Evolutionary conservation across 2,329 filamentous ascomycete species (phyloP).

Genomic region (Fusarium xylarioides): DNA sequence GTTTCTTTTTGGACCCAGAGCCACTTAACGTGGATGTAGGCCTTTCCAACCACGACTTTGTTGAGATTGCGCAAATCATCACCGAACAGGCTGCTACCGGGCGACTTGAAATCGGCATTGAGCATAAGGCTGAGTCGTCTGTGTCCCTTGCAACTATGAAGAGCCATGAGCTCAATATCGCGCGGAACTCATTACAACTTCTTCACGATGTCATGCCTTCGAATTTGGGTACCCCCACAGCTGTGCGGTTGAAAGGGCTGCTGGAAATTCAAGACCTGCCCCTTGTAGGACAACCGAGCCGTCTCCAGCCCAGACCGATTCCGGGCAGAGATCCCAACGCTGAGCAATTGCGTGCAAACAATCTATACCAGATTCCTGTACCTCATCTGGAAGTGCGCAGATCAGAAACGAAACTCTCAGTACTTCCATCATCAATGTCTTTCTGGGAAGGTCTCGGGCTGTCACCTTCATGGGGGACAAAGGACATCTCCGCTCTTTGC

Average conservation of each 20-base stretch:
- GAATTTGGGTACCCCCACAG: conserved; percentile 52
- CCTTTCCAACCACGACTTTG: conserved; percentile 66
- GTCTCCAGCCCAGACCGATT: conserved; percentile 60
- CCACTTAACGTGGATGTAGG: conserved; percentile 58
- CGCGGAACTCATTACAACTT: conserved; percentile 59
- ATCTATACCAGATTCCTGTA: conserved; percentile 69
- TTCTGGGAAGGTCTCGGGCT: conserved; percentile 88
- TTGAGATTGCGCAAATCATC: conserved; percentile 75
- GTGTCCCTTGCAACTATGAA: conserved; percentile 45
- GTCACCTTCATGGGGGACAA: conserved; percentile 73
- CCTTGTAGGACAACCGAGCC: conserved; percentile 60
- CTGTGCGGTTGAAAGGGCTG: conserved; percentile 57
- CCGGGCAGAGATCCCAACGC: conserved; percentile 52
- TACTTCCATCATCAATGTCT: conserved; percentile 76
- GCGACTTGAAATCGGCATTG: conserved; percentile 49
- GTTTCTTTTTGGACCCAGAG: conserved; percentile 68
- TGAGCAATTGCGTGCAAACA: conserved; percentile 60
- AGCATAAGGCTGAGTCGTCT: conserved; percentile 28
- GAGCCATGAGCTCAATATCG: conserved; percentile 55
- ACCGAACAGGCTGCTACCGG: conserved; percentile 73
- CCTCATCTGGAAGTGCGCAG: conserved; percentile 79
- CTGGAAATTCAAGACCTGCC: conserved; percentile 68
- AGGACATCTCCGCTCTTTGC: conserved; percentile 76
- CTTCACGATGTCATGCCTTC: conserved; percentile 57
- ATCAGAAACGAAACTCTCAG: conserved; percentile 73